A percentile compares a stretch with the other conserved stretches of the same genome.
Evolutionary conservation across 2,329 filamentous ascomycete species (phyloP).

Genomic region (Lasiodiplodia sp.): DNA sequence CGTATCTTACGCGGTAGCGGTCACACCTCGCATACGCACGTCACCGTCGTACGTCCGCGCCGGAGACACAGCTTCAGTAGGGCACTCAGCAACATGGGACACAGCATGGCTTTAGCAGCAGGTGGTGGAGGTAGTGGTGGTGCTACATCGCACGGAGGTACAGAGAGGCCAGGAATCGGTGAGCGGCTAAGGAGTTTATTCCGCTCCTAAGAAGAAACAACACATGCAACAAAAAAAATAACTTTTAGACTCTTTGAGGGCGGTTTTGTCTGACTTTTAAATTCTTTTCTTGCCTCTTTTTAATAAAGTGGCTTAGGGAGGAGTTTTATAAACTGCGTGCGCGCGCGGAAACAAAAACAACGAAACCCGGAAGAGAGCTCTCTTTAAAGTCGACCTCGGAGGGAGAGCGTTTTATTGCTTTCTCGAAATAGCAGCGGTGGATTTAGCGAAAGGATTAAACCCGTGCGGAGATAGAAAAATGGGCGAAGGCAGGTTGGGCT

Average conservation of each 20-base stretch:
- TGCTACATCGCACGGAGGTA: neutral
- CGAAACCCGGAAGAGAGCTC: too few species aligned
- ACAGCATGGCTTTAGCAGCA: slow-evolving; percentile 7
- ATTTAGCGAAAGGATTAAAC: too few species aligned
- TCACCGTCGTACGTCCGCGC: slow-evolving; percentile 4
- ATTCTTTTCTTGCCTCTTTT: neutral
- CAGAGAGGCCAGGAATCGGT: slow-evolving; percentile 22
- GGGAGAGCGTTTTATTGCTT: too few species aligned
- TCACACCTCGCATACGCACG: neutral
- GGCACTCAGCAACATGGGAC: slow-evolving; percentile 11
- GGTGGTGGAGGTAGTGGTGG: neutral
- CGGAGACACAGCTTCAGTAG: slow-evolving; percentile 19
- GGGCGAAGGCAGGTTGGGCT: neutral
- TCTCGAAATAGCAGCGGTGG: too few species aligned
- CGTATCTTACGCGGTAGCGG: neutral
- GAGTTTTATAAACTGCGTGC: neutral
- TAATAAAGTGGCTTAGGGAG: neutral
- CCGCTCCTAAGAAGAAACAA: neutral
- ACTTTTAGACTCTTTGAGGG: neutral
- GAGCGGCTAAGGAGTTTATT: slow-evolving; percentile 24
- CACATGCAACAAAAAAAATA: neutral
- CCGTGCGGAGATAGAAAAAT: neutral
- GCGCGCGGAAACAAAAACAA: neutral
- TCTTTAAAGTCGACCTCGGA: too few species aligned
- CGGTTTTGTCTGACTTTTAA: neutral